These are phyloP conservation scores for Olyra latifolia DNA, from an alignment of 176 grass and related monocot genomes.

Conservation along the genomic window DNA sequence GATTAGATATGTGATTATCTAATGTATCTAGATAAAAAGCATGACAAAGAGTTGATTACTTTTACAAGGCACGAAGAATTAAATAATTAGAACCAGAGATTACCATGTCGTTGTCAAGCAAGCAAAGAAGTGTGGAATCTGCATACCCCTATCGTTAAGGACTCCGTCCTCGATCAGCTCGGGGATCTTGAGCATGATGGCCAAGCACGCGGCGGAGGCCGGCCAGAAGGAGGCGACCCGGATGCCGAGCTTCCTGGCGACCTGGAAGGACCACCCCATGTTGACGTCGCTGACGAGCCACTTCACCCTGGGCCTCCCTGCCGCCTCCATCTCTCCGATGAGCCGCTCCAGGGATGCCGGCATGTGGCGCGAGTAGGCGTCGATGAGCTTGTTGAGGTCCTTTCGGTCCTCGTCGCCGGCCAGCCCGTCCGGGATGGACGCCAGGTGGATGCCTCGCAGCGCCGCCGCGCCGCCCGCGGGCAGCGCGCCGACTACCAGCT, in stretches of 20 bases:
- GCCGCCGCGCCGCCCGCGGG: neutral
- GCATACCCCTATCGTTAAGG: conserved; percentile 53
- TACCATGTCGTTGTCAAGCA: neutral
- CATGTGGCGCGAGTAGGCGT: conserved; percentile 44
- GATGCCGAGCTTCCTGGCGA: conserved; percentile 50
- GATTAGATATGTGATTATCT: neutral
- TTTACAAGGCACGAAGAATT: neutral
- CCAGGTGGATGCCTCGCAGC: conserved; percentile 49
- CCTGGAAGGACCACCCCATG: conserved; percentile 69
- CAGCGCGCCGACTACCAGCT: conserved; percentile 33
- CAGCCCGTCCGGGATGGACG: conserved; percentile 66
- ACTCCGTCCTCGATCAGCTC: conserved; percentile 48
- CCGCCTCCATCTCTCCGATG: conserved; percentile 25
- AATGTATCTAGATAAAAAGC: neutral
- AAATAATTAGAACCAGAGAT: neutral
- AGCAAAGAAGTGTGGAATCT: neutral
- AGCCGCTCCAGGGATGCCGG: conserved; percentile 31
- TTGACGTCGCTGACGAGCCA: conserved; percentile 62
- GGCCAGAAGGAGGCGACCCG: conserved; percentile 48
- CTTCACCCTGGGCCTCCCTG: conserved; percentile 11
- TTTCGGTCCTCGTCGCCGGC: conserved; percentile 63
- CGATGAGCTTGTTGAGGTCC: conserved; percentile 54
- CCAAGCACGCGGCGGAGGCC: conserved; percentile 34
- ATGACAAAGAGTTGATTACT: neutral
- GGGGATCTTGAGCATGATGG: conserved; percentile 55